phyloP scores from a whole-genome alignment of 139 green algal genomes.

The Gonium pectorale region DNA sequence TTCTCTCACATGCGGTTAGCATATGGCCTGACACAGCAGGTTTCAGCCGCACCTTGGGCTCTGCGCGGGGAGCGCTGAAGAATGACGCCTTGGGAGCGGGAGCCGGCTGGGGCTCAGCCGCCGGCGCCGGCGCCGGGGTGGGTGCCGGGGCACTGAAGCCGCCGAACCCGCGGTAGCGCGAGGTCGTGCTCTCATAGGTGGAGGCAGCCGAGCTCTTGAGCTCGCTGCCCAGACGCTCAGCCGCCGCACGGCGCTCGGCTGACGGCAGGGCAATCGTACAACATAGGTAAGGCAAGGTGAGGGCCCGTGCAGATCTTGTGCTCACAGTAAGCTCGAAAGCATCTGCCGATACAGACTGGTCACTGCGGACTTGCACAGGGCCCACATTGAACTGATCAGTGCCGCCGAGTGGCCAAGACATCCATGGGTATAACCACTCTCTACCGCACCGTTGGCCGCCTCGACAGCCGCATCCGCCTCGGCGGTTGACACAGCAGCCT shows the following conservation, averaged over 20 bases:
- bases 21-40: too few species aligned
- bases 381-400: too few species aligned
- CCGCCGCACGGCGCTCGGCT: constrained; percentile 8
- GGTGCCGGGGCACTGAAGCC: neutral
- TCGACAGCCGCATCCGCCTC: constrained; percentile 13
- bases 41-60: constrained; percentile 36
- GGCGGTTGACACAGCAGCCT: neutral
- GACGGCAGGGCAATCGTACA: too few species aligned
- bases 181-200: constrained; percentile 15
- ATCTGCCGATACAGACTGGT: too few species aligned
- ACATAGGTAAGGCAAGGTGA: too few species aligned
- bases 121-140: neutral
- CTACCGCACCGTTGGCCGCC: constrained; percentile 1
- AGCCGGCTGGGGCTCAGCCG: neutral
- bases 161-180: constrained; percentile 26
- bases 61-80: neutral
- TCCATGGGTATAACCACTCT: too few species aligned
- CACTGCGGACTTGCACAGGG: too few species aligned
- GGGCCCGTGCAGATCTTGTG: too few species aligned
- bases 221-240: neutral
- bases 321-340: too few species aligned
- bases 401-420: too few species aligned
- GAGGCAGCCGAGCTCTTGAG: constrained; percentile 11
- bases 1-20: too few species aligned
- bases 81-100: neutral